Evolutionary conservation across 1,284 basidiomycete genomes (phyloP).

Genomic region (Rhodotorula sp.): DNA sequence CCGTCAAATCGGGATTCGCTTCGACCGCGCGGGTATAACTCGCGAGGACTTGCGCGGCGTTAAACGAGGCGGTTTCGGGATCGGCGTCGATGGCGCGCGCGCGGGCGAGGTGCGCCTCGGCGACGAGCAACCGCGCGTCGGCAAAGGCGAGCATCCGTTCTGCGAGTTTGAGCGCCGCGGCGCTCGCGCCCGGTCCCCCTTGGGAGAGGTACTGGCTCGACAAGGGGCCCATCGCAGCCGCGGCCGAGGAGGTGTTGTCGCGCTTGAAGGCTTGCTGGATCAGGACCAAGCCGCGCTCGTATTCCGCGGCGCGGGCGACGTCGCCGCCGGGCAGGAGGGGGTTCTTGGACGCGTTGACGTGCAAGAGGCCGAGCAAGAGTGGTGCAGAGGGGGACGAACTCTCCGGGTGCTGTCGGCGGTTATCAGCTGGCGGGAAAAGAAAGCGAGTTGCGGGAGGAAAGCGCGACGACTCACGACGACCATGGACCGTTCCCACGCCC

Average conservation of each 20-base stretch:
- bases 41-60: conserved; percentile 63
- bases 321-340: conserved; percentile 57
- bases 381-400: conserved; percentile 62
- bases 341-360: conserved; percentile 75
- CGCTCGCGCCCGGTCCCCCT: conserved; percentile 54
- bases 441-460: not conserved
- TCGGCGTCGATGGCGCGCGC: conserved; percentile 74
- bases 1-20: conserved; percentile 68
- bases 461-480: conserved; percentile 64
- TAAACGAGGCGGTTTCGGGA: conserved; percentile 48
- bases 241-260: conserved; percentile 73
- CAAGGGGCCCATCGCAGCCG: conserved; percentile 71
- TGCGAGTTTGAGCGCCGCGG: conserved; percentile 73
- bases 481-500: conserved; percentile 81
- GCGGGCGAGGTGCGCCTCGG: conserved; percentile 73
- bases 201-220: conserved; percentile 19
- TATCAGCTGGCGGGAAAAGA: not conserved
- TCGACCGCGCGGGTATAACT: conserved; percentile 75
- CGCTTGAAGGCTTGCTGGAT: conserved; percentile 71
- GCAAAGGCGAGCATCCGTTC: conserved; percentile 90
- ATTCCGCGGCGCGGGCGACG: conserved; percentile 58
- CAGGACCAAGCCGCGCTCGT: conserved; percentile 58
- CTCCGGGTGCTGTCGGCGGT: conserved; percentile 62
- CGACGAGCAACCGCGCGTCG: conserved; percentile 73
- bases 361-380: conserved; percentile 76